Percentiles rank a stretch among this genome's conserved stretches.
phyloP scores from a whole-genome alignment of 2,329 filamentous ascomycete genomes.

The Aspergillus carbonarius region DNA sequence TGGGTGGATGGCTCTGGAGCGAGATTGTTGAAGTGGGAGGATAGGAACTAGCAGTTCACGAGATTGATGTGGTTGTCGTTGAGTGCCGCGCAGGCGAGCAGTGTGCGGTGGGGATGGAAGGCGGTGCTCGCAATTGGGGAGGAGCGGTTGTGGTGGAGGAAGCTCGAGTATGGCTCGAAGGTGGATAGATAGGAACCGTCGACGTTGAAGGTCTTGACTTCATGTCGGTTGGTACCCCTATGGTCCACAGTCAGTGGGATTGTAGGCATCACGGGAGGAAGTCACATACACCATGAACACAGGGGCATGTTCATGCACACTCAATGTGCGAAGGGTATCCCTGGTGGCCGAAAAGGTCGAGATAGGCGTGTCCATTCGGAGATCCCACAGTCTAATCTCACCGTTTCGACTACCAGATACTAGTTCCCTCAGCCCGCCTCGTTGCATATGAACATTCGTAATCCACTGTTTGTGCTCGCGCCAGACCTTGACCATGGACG shows the following conservation, averaged over 20 bases:
- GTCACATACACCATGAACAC: conserved; percentile 87
- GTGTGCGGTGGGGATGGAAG: conserved; percentile 92
- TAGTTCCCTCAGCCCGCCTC: conserved; percentile 87
- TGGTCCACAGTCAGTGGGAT: conserved; percentile 18
- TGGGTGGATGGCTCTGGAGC: neutral
- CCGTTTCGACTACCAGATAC: conserved; percentile 88
- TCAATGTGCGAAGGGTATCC: conserved; percentile 78
- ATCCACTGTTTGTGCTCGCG: conserved; percentile 96
- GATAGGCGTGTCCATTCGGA: conserved; percentile 77
- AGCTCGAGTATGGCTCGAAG: conserved; percentile 86
- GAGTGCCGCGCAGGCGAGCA: conserved; percentile 81
- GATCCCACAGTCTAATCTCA: conserved; percentile 94
- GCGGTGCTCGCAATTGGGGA: conserved; percentile 83
- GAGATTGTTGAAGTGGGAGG: neutral
- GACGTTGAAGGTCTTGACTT: conserved; percentile 90
- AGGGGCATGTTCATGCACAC: conserved; percentile 92
- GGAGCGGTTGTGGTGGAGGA: conserved; percentile 76
- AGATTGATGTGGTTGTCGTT: conserved; percentile 90
- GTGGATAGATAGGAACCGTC: conserved; percentile 75
- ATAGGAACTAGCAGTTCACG: conserved; percentile 61
- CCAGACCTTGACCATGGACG: conserved; percentile 95
- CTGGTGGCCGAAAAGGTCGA: conserved; percentile 72
- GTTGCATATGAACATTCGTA: conserved; percentile 93
- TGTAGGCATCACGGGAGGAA: neutral
- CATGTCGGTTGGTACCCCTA: conserved; percentile 86